These are phyloP conservation scores for Flaveria bidentis DNA, from an alignment of 129 eudicot species.

Conservation along the genomic window DNA sequence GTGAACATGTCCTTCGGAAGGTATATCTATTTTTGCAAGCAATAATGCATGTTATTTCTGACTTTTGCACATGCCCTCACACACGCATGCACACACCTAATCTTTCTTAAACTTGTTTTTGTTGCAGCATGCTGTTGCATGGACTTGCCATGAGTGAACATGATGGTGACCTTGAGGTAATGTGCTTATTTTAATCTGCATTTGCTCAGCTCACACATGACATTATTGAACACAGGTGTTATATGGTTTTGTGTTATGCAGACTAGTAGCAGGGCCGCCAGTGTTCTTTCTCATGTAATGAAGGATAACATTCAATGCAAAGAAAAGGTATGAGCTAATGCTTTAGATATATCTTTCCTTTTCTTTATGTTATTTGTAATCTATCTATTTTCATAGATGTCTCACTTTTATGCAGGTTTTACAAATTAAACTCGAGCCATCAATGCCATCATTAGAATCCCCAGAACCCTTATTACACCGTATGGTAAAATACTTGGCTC, in stretches of 20 bases:
- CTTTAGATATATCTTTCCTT: conserved; percentile 6
- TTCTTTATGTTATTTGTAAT: neutral
- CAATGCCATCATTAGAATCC: conserved; percentile 56
- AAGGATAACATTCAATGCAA: conserved; percentile 85
- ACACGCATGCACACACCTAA: neutral
- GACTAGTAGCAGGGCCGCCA: conserved; percentile 94
- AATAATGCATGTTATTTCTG: neutral
- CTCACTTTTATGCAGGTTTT: conserved; percentile 56
- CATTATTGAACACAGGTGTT: neutral
- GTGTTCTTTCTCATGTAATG: conserved; percentile 82
- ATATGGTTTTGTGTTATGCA: conserved; percentile 38
- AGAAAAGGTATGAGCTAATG: conserved; percentile 58
- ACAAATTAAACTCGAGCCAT: conserved; percentile 71
- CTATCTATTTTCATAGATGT: neutral
- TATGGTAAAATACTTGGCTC: conserved; percentile 86
- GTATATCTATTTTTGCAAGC: conserved; percentile 34
- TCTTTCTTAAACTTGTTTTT: conserved; percentile 23
- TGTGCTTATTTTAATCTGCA: conserved; percentile 1
- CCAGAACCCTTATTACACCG: conserved; percentile 90
- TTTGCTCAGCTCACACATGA: neutral
- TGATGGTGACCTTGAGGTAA: conserved; percentile 96
- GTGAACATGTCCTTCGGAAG: conserved; percentile 97
- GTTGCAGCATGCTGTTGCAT: conserved; percentile 83
- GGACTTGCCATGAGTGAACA: conserved; percentile 76
- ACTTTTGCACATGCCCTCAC: neutral